phyloP scores from a whole-genome alignment of 2,329 filamentous ascomycete genomes.

The Coniochaeta hoffmannii region DNA sequence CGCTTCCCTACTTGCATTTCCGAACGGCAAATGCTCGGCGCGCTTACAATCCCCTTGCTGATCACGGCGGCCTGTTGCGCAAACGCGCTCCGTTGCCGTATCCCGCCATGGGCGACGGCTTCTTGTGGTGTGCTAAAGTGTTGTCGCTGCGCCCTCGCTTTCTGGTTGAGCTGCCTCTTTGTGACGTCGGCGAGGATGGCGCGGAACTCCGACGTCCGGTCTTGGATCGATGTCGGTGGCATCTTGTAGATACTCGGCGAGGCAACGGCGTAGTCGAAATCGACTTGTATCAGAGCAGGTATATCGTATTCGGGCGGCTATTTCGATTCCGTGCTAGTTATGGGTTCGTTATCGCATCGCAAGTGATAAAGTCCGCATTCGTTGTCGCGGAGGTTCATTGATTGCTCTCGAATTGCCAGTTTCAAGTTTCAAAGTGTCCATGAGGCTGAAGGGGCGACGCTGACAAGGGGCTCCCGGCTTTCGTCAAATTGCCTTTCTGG shows the following conservation, averaged over 20 bases:
- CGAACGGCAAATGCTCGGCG: conserved; percentile 28
- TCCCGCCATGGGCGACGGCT: conserved; percentile 42
- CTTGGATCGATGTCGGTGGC: conserved; percentile 77
- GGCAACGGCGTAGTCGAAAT: background rate
- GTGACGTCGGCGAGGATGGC: conserved; percentile 84
- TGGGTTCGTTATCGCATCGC: background rate
- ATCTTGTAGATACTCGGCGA: conserved; percentile 28
- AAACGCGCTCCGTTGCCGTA: conserved; percentile 68
- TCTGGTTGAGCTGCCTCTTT: conserved; percentile 67
- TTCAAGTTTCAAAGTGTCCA: background rate
- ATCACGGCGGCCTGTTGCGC: conserved; percentile 87
- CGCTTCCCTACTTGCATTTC: conserved; percentile 24
- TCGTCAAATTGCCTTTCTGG: background rate
- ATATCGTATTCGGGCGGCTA: background rate
- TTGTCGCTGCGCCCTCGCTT: conserved; percentile 71
- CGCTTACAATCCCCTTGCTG: conserved; percentile 65
- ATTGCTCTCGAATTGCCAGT: background rate
- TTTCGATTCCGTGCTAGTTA: background rate
- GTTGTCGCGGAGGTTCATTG: background rate
- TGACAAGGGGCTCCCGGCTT: background rate
- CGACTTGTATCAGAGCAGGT: background rate
- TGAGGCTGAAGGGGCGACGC: conserved; percentile 1
- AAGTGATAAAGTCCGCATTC: background rate
- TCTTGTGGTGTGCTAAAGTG: conserved; percentile 69
- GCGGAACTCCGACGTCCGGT: conserved; percentile 92